phyloP scores from a whole-genome alignment of 192 early-diverging fungal species.

The Coemansia sp. region DNA sequence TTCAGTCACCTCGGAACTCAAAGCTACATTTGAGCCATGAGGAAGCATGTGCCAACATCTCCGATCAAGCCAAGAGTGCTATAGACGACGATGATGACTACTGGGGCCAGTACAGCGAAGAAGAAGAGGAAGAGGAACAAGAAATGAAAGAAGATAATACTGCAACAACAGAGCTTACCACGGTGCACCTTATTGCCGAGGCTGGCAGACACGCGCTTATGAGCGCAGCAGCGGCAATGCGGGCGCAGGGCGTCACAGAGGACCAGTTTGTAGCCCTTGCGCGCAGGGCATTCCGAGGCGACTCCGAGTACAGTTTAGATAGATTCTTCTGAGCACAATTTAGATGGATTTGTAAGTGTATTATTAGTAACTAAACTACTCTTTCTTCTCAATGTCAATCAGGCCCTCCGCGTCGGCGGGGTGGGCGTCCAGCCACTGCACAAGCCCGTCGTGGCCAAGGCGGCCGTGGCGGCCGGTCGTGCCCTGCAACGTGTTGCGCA shows the following conservation, averaged over 20 bases:
- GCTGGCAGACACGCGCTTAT: slow-evolving; percentile 25
- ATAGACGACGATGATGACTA: slow-evolving; percentile 27
- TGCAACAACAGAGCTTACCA: background rate
- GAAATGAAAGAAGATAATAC: background rate
- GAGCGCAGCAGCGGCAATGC: slow-evolving; percentile 27
- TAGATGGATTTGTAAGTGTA: no score
- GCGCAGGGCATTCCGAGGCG: background rate
- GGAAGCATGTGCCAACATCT: background rate
- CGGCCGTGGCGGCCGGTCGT: slow-evolving; percentile 58
- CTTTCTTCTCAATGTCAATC: background rate
- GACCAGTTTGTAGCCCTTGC: slow-evolving; percentile 30
- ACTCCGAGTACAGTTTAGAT: background rate
- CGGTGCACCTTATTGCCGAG: background rate
- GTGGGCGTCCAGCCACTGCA: slow-evolving; percentile 42
- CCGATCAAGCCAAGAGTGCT: background rate
- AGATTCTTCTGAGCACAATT: background rate
- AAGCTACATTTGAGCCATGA: background rate
- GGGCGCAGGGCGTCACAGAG: slow-evolving; percentile 25
- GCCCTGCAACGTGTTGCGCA: slow-evolving; percentile 47
- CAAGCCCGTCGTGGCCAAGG: slow-evolving; percentile 71
- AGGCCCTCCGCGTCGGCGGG: slow-evolving; percentile 25
- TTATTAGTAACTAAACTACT: background rate
- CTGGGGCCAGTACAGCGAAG: slow-evolving; percentile 33
- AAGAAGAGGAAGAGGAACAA: slow-evolving; percentile 7
- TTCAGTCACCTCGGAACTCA: background rate